Percentiles rank a stretch among this genome's conserved stretches.
phyloP scores from a whole-genome alignment of 164 flowering plant genomes.

The Macadamia tetraphylla region DNA sequence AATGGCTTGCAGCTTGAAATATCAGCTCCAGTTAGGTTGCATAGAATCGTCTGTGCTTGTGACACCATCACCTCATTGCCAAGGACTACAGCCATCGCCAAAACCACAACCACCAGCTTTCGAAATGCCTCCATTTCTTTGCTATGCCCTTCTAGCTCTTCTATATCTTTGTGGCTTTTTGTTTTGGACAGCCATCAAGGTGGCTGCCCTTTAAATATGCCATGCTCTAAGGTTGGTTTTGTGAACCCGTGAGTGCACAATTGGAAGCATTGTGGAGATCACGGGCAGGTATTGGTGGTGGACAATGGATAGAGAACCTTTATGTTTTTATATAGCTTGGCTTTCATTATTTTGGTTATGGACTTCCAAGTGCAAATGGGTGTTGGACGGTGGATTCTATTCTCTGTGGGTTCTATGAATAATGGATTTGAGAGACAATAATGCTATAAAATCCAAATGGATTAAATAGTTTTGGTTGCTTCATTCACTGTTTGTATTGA shows the following conservation, averaged over 20 bases:
- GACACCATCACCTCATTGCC: constrained; percentile 2
- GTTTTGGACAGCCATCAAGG: not conserved
- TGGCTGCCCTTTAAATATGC: not conserved
- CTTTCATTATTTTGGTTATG: no score
- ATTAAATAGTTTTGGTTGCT: no score
- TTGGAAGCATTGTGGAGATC: not conserved
- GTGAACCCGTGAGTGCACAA: not conserved
- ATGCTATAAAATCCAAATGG: no score
- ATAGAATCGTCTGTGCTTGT: constrained; percentile 16
- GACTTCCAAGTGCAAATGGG: no score
- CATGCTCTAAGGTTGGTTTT: not conserved
- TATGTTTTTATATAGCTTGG: no score
- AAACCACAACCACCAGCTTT: not conserved
- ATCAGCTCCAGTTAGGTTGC: constrained; percentile 30
- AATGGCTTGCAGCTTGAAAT: constrained; percentile 46
- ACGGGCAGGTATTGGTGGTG: not conserved
- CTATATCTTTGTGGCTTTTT: not conserved
- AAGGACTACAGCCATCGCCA: not conserved
- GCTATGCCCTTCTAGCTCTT: not conserved
- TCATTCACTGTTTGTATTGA: no score
- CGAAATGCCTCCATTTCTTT: not conserved
- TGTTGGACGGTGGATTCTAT: no score
- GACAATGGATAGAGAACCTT: no score
- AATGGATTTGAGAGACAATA: no score
- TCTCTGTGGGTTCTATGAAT: no score